Conservation (phyloP, 2,329 filamentous ascomycete species). For the Apiospora hydei region DNA sequence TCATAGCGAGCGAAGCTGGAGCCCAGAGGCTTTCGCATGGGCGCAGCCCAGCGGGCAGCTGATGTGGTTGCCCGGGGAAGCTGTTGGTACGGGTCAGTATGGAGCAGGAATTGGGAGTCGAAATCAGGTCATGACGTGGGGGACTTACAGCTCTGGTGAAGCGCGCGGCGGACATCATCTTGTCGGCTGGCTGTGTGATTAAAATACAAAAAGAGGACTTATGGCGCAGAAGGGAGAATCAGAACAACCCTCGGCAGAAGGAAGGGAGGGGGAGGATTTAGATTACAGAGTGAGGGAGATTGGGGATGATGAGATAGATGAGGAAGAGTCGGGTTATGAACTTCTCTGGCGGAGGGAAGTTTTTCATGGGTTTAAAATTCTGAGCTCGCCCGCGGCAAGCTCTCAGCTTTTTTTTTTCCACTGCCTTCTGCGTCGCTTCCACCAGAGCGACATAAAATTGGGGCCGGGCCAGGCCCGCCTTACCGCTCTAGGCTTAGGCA, state of each 20-base stretch:
- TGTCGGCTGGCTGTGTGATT: slow-evolving; percentile 42
- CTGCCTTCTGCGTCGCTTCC: slow-evolving; percentile 12
- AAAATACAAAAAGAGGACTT: slow-evolving; percentile 16
- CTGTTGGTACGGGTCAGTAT: slow-evolving; percentile 49
- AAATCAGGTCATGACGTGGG: slow-evolving; percentile 17
- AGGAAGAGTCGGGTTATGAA: slow-evolving; percentile 3
- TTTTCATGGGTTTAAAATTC: slow-evolving; percentile 21
- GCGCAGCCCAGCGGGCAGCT: slow-evolving; percentile 71
- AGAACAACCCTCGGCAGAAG: slow-evolving; percentile 12
- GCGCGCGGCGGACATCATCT: slow-evolving; percentile 73
- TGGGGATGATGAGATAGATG: slow-evolving; percentile 19
- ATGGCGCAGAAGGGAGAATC: neutral
- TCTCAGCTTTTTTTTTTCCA: slow-evolving; percentile 14
- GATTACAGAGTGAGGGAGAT: slow-evolving; percentile 9
- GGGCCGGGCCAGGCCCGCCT: neutral
- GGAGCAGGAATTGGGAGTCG: neutral
- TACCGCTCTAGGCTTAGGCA: neutral
- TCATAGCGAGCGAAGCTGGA: slow-evolving; percentile 81
- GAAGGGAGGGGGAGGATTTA: slow-evolving; percentile 1
- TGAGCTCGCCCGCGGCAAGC: slow-evolving; percentile 8
- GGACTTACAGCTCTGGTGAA: slow-evolving; percentile 77
- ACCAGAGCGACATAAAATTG: slow-evolving; percentile 11
- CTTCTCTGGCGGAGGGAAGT: slow-evolving; percentile 9
- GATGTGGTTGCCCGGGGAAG: slow-evolving; percentile 79
- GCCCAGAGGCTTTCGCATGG: slow-evolving; percentile 73